Conservation (phyloP, 169 alveolate species). For the Plasmodium relictum region DNA sequence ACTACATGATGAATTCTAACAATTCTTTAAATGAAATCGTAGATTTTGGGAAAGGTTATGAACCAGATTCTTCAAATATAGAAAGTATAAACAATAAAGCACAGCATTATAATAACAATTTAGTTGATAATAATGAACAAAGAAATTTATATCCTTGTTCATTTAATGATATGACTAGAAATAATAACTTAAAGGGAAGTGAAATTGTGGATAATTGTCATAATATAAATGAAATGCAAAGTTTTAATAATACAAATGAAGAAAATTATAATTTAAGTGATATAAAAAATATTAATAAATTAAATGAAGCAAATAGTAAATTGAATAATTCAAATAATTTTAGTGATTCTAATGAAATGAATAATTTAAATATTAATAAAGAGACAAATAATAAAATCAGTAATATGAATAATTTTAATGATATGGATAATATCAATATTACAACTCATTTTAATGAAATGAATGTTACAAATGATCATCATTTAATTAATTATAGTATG, state of each 20-base stretch:
- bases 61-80: too few relatives aligned
- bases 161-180: too few relatives aligned
- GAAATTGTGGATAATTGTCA: too few relatives aligned
- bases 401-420: neutral
- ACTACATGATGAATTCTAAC: too few relatives aligned
- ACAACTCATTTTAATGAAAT: neutral
- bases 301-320: neutral
- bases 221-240: neutral
- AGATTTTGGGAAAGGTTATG: too few relatives aligned
- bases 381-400: neutral
- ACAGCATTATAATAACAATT: too few relatives aligned
- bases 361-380: neutral
- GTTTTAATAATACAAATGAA: neutral
- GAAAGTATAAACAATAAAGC: too few relatives aligned
- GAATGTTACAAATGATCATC: neutral
- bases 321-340: constrained; percentile 1
- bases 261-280: neutral
- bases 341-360: neutral
- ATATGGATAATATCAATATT: neutral
- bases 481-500: neutral
- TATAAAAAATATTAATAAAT: neutral
- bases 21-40: too few relatives aligned
- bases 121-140: too few relatives aligned
- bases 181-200: too few relatives aligned
- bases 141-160: too few relatives aligned